Evolutionary conservation across 192 early-diverging fungal species (phyloP).

Genomic region (Gamsiella multidivaricata): DNA sequence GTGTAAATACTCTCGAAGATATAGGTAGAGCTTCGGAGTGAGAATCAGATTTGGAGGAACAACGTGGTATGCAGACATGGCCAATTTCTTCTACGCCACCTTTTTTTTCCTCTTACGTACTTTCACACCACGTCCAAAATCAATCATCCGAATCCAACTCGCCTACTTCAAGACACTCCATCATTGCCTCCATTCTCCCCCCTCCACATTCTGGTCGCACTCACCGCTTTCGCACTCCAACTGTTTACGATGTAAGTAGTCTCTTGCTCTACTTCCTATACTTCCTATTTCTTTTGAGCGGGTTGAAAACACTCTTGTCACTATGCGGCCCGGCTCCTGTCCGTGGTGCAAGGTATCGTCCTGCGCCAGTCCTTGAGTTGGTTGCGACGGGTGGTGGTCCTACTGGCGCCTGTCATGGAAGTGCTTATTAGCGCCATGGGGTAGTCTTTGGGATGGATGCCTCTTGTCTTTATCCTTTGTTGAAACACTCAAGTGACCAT

Average conservation of each 20-base stretch:
- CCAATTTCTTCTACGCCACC: too few relatives aligned
- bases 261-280: too few relatives aligned
- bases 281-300: not conserved
- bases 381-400: slow-evolving; percentile 30
- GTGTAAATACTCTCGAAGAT: too few relatives aligned
- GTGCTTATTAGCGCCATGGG: slow-evolving; percentile 37
- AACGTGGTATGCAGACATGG: too few relatives aligned
- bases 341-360: slow-evolving; percentile 10
- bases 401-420: slow-evolving; percentile 29
- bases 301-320: slow-evolving; percentile 34
- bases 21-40: too few relatives aligned
- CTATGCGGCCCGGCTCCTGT: slow-evolving; percentile 23
- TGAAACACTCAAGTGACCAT: too few relatives aligned
- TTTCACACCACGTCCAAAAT: too few relatives aligned
- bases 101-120: too few relatives aligned
- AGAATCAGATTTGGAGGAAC: too few relatives aligned
- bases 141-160: too few relatives aligned
- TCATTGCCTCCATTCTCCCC: not conserved
- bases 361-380: slow-evolving; percentile 17
- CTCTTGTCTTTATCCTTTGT: not conserved
- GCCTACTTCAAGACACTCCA: too few relatives aligned
- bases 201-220: not conserved
- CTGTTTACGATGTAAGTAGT: too few relatives aligned
- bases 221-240: not conserved
- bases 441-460: slow-evolving; percentile 26